These are phyloP conservation scores for Saccharomyces hybrid DNA, from an alignment of 1,139 yeast species.

Conservation along the genomic window DNA sequence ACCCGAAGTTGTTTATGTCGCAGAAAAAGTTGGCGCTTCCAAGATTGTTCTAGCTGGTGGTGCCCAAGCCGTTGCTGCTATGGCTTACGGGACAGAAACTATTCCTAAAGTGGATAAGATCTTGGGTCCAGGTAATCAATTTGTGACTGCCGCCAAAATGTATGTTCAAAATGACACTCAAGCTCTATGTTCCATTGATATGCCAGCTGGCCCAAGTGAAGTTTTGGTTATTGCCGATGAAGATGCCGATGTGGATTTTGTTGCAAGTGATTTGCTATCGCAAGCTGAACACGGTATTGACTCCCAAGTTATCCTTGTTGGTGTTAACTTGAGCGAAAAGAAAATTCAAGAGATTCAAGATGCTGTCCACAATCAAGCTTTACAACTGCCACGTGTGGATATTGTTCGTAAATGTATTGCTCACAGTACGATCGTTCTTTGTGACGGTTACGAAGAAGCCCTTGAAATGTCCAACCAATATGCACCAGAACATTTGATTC, in stretches of 20 bases:
- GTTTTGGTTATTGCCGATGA: slow-evolving; percentile 89
- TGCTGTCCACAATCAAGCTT: slow-evolving; percentile 79
- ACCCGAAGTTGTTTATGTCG: slow-evolving; percentile 96
- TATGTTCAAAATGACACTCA: slow-evolving; percentile 90
- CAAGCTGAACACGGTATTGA: slow-evolving; percentile 99
- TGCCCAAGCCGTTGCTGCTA: slow-evolving; percentile 97
- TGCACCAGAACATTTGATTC: slow-evolving; percentile 95
- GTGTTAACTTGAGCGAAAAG: slow-evolving; percentile 56
- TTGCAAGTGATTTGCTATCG: slow-evolving; percentile 87
- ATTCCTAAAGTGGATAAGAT: slow-evolving; percentile 94
- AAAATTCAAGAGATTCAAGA: slow-evolving; percentile 65
- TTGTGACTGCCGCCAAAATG: slow-evolving; percentile 99
- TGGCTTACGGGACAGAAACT: slow-evolving; percentile 95
- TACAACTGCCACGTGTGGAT: slow-evolving; percentile 83
- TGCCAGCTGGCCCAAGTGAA: slow-evolving; percentile 99
- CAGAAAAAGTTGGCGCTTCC: slow-evolving; percentile 88
- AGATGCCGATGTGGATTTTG: slow-evolving; percentile 85
- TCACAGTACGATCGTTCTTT: slow-evolving; percentile 76
- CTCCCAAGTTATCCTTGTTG: slow-evolving; percentile 89
- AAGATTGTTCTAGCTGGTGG: slow-evolving; percentile 95
- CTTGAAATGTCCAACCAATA: slow-evolving; percentile 76
- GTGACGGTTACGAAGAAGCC: slow-evolving; percentile 65
- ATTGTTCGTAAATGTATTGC: slow-evolving; percentile 87
- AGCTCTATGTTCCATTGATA: slow-evolving; percentile 91
- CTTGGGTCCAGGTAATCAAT: slow-evolving; percentile 97